These are phyloP conservation scores for Fusarium piperis DNA, from an alignment of 2,329 filamentous ascomycete genomes.

Conservation along the genomic window DNA sequence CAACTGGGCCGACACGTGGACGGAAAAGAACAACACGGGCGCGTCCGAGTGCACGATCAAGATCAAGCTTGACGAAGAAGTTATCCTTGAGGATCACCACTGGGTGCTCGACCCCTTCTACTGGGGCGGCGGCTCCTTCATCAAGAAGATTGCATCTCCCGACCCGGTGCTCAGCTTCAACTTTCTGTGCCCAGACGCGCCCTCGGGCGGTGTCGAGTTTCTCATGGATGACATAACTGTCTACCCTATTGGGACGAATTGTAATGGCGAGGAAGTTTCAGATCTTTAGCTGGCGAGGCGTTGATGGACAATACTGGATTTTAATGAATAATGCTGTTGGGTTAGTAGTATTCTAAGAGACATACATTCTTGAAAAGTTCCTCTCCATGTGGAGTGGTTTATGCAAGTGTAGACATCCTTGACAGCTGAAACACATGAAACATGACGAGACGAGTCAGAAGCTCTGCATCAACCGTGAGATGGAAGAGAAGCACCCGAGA, in stretches of 20 bases:
- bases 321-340: background rate
- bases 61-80: background rate
- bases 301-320: background rate
- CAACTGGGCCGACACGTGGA: background rate
- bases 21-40: background rate
- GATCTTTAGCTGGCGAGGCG: background rate
- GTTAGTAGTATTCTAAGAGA: background rate
- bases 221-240: background rate
- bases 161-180: background rate
- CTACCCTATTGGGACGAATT: background rate
- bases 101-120: conserved; percentile 1
- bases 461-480: background rate
- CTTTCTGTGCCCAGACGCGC: background rate
- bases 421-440: background rate
- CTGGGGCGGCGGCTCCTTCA: background rate
- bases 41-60: background rate
- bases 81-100: background rate
- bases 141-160: background rate
- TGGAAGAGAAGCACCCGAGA: background rate
- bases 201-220: background rate
- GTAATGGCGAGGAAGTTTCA: background rate
- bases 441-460: background rate
- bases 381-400: background rate
- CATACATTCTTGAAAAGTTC: background rate
- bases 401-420: background rate